Conservation (phyloP, 371 early-diverging fungal species). For the Parasitella parasitica region DNA sequence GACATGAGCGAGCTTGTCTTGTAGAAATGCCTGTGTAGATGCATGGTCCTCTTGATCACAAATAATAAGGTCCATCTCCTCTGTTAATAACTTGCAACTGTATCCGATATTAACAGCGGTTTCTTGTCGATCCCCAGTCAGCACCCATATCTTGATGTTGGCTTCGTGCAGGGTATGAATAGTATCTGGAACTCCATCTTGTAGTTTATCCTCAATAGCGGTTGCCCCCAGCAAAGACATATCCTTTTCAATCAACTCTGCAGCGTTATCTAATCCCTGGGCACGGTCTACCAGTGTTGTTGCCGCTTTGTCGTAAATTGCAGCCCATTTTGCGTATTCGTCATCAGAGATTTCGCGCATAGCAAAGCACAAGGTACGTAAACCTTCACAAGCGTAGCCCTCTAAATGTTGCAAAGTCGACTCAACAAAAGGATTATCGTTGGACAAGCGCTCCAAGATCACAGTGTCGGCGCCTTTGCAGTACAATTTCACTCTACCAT, state of each 20-base stretch:
- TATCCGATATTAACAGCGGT: slow-evolving; percentile 93
- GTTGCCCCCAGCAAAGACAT: slow-evolving; percentile 93
- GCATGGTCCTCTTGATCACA: slow-evolving; percentile 72
- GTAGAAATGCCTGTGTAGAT: slow-evolving; percentile 68
- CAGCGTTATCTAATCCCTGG: slow-evolving; percentile 86
- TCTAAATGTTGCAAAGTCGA: slow-evolving; percentile 74
- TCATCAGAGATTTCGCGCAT: slow-evolving; percentile 84
- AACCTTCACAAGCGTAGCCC: slow-evolving; percentile 81
- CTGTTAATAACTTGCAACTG: slow-evolving; percentile 82
- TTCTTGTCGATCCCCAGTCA: slow-evolving; percentile 93
- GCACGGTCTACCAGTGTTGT: slow-evolving; percentile 87
- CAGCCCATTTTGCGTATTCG: slow-evolving; percentile 84
- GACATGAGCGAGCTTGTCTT: slow-evolving; percentile 64
- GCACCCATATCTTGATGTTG: slow-evolving; percentile 97
- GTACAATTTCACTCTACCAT: slow-evolving; percentile 88
- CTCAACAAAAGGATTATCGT: slow-evolving; percentile 73
- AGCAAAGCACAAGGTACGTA: slow-evolving; percentile 93
- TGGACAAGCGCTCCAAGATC: slow-evolving; percentile 88
- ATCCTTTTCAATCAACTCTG: slow-evolving; percentile 92
- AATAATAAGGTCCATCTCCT: slow-evolving; percentile 80
- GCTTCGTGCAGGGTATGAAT: slow-evolving; percentile 92
- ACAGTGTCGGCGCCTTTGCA: slow-evolving; percentile 99
- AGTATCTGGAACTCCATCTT: slow-evolving; percentile 97
- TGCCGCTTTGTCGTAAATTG: slow-evolving; percentile 82
- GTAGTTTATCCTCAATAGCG: slow-evolving; percentile 98